Evolutionary conservation across 176 grass and related monocot genomes (phyloP).

Genomic region (Saccharum officinarum): DNA sequence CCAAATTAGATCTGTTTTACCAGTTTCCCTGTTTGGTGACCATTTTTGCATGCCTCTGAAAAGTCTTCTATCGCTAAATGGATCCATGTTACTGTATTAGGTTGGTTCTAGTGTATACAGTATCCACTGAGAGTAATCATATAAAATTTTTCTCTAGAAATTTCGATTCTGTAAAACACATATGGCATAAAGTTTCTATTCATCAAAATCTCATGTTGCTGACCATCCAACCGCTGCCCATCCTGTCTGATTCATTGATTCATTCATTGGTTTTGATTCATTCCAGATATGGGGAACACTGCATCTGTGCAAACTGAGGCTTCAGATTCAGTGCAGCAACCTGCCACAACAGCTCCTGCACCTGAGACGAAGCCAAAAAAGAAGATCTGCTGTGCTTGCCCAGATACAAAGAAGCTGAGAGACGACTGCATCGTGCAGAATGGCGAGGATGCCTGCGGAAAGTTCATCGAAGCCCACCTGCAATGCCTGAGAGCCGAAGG

Average conservation of each 20-base stretch:
- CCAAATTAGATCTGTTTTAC: background rate
- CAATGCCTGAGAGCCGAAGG: slow-evolving; percentile 69
- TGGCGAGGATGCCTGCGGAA: slow-evolving; percentile 69
- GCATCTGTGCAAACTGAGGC: background rate
- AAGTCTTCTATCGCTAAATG: background rate
- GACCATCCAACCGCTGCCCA: background rate
- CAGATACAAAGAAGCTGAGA: slow-evolving; percentile 65
- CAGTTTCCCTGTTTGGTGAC: background rate
- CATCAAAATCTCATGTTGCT: background rate
- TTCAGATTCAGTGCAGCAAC: slow-evolving; percentile 12
- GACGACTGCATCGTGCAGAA: slow-evolving; percentile 80
- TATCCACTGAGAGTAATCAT: background rate
- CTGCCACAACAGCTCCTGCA: slow-evolving; percentile 10
- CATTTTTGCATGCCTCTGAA: background rate
- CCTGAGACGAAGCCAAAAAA: slow-evolving; percentile 68
- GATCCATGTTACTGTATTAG: background rate
- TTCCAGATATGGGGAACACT: slow-evolving; percentile 48
- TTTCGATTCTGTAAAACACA: background rate
- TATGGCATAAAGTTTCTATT: background rate
- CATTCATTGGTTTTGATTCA: background rate
- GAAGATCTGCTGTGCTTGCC: slow-evolving; percentile 92
- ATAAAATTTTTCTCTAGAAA: background rate
- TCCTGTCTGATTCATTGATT: background rate
- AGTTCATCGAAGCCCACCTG: slow-evolving; percentile 75
- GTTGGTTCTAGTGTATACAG: background rate